These are phyloP conservation scores for Moesziomyces sp. DNA, from an alignment of 1,284 basidiomycete species.

Conservation along the genomic window DNA sequence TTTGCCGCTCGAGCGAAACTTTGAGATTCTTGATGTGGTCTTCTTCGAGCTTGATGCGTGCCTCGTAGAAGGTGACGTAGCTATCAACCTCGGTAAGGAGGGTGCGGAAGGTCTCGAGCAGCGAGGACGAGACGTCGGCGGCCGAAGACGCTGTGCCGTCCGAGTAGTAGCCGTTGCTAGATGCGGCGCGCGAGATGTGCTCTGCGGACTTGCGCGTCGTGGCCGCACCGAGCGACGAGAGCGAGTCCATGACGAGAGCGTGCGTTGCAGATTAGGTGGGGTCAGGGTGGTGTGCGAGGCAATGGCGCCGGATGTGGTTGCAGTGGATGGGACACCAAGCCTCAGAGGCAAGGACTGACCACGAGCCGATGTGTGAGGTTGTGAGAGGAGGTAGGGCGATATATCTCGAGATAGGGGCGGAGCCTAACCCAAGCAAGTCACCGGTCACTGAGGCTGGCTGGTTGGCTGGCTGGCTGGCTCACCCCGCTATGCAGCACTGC, in stretches of 20 bases:
- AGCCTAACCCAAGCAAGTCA: too few relatives aligned
- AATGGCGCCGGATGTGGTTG: too few relatives aligned
- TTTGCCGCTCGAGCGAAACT: constrained; percentile 49
- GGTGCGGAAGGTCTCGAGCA: constrained; percentile 56
- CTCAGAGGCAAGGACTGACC: too few relatives aligned
- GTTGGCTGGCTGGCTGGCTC: too few relatives aligned
- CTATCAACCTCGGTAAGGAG: constrained; percentile 58
- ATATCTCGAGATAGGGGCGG: too few relatives aligned
- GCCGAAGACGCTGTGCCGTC: constrained; percentile 34
- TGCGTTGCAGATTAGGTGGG: too few relatives aligned
- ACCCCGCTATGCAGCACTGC: too few relatives aligned
- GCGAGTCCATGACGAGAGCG: constrained; percentile 20
- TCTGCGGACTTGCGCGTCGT: constrained; percentile 31
- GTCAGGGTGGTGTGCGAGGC: too few relatives aligned
- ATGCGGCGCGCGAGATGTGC: constrained; percentile 29
- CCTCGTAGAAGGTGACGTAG: constrained; percentile 57
- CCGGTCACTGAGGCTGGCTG: too few relatives aligned
- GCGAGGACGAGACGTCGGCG: constrained; percentile 40
- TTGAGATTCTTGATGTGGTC: constrained; percentile 56
- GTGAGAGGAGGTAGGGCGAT: too few relatives aligned
- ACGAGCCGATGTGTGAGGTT: too few relatives aligned
- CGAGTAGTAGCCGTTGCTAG: constrained; percentile 38
- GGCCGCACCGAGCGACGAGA: constrained; percentile 11
- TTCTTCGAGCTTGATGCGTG: constrained; percentile 62
- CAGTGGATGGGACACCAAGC: too few relatives aligned